Evolutionary conservation across 108 stramenopile genomes (phyloP), one percentile per base, ranked within the genome.

Genomic region (Discostella pseudostelligera): DNA sequence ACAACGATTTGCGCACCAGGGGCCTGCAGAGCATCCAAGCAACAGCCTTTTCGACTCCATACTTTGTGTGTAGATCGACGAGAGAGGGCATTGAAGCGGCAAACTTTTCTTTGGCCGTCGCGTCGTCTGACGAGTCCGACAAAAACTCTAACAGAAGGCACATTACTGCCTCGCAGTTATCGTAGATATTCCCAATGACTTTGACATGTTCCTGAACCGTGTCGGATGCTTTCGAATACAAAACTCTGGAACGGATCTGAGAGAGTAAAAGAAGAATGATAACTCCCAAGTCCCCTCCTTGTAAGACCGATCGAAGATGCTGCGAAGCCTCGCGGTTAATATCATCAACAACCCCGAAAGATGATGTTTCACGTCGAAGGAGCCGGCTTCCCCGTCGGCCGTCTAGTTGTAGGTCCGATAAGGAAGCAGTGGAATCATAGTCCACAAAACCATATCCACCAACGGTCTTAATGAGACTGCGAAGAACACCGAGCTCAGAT

Each of bases 391-490:
- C 92, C 29, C 84, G 81, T 20, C 87, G 55, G 22, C 92, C 90
- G 32, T 88, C 87, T 45, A 96, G 64, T 67, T 93, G 91, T 14
- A 73, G 69, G 17, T 76, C 62, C 2, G 90, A 91, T 48, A 93
- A 64, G 7, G 83, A 79, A 49, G 87, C 84, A 26, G 87, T 87
- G 7, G 89, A 83, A 20, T 87, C 83, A 57, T 85, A 93, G 57
- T 93, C 92, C 4, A 84, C 87, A 66, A 90, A 90, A 14, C 80
- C 66, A 57, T 84, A 89, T 0, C 92, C 92, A 26, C 92, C 95
- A 19, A 86, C 79, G 6, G 84, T 85, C 58, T 89, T 90, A 21
- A 96, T 76, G 25, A 96, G 66, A 5, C 77, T 79, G 22, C 87
- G 79, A 16, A 96, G 67, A 8, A 96, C 81, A 14, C 90, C 91